Percentiles rank a stretch among this genome's conserved stretches.
Evolutionary conservation across 345 rosid genomes (phyloP).

Genomic region (Corymbia maculata): DNA sequence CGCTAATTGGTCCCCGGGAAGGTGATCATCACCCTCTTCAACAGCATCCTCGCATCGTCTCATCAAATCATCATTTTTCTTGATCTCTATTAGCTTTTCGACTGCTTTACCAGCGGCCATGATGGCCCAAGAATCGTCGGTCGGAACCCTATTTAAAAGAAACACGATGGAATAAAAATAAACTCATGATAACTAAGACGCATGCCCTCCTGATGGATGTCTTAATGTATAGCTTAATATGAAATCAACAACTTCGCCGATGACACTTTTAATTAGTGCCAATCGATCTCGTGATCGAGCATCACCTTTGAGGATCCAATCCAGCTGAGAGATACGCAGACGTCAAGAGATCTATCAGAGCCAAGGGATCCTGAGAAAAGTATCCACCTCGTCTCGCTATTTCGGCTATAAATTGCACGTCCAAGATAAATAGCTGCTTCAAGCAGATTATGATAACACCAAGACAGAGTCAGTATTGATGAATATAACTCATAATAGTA

Average conservation of each 20-base stretch:
- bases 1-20: not conserved
- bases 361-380: slow-evolving; percentile 25
- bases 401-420: slow-evolving; percentile 37
- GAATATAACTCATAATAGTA: not conserved
- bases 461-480: not conserved
- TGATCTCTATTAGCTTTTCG: slow-evolving; percentile 16
- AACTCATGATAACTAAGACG: not conserved
- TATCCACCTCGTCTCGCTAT: slow-evolving; percentile 27
- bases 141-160: slow-evolving; percentile 10
- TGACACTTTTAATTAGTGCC: not conserved
- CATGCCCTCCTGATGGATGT: not conserved
- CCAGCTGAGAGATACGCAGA: slow-evolving; percentile 33
- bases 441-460: not conserved
- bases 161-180: not conserved
- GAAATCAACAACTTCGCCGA: not conserved
- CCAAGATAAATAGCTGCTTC: slow-evolving; percentile 30
- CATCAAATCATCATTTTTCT: not conserved
- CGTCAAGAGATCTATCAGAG: slow-evolving; percentile 17
- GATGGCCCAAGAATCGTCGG: slow-evolving; percentile 19
- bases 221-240: not conserved
- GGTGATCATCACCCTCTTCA: not conserved
- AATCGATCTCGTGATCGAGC: not conserved
- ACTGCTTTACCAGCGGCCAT: slow-evolving; percentile 27
- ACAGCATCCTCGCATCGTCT: not conserved
- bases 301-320: slow-evolving; percentile 38